Evolutionary conservation across 371 early-diverging fungal genomes (phyloP).

Genomic region (Lichtheimia ramosa): DNA sequence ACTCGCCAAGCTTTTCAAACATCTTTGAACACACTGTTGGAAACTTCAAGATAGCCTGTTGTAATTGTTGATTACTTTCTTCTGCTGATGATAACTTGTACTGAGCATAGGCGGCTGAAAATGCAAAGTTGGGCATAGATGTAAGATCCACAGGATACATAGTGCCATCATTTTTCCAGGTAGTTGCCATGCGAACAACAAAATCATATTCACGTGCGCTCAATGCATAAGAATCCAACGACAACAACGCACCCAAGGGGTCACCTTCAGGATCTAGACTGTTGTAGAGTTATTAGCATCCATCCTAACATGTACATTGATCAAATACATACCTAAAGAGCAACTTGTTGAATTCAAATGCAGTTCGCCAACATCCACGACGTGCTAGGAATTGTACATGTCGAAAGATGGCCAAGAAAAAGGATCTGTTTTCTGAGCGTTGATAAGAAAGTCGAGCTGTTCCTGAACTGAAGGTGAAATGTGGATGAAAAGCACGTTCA

Average conservation of each 20-base stretch:
- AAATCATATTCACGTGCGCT: conserved; percentile 77
- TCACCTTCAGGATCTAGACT: conserved; percentile 78
- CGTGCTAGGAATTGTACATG: conserved; percentile 84
- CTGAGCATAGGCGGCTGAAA: conserved; percentile 73
- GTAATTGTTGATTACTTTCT: conserved; percentile 56
- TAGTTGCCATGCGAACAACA: conserved; percentile 48
- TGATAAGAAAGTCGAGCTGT: conserved; percentile 68
- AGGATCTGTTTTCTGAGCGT: conserved; percentile 77
- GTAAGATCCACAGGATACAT: conserved; percentile 31
- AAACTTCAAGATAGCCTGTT: conserved; percentile 60
- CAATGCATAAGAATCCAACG: conserved; percentile 84
- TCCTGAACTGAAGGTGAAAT: conserved; percentile 75
- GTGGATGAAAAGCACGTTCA: conserved; percentile 81
- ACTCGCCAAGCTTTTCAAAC: conserved; percentile 36
- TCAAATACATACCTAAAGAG: conserved; percentile 46
- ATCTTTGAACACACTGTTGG: conserved; percentile 35
- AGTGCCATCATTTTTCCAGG: conserved; percentile 41
- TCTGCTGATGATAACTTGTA: conserved; percentile 53
- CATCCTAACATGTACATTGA: too few species aligned
- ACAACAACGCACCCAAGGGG: conserved; percentile 72
- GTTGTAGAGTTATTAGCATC: neutral
- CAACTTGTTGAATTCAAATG: conserved; percentile 85
- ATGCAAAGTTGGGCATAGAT: conserved; percentile 77
- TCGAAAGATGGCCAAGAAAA: conserved; percentile 81
- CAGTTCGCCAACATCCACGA: conserved; percentile 91